Percentiles rank a stretch among this genome's conserved stretches.
phyloP scores from a whole-genome alignment of 345 rosid genomes.

The Camelina neglecta region DNA sequence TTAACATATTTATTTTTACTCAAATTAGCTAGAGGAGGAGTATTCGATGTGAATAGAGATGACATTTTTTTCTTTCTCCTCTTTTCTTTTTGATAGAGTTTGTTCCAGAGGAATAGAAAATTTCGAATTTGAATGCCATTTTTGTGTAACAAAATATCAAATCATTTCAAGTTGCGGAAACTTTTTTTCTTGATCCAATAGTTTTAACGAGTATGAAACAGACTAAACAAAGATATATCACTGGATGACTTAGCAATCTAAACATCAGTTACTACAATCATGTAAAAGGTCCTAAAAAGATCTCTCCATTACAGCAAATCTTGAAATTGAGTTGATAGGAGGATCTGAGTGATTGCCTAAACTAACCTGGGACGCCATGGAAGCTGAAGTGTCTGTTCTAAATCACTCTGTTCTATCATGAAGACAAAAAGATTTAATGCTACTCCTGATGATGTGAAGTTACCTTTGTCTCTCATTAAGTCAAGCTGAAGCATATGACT shows the following conservation, averaged over 20 bases:
- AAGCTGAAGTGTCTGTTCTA: too few species aligned
- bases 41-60: not conserved
- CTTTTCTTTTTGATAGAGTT: not conserved
- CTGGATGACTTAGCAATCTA: slow-evolving; percentile 1
- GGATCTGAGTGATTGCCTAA: too few species aligned
- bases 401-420: too few species aligned
- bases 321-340: too few species aligned
- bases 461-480: too few species aligned
- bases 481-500: too few species aligned
- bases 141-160: slow-evolving; percentile 18
- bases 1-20: not conserved
- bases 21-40: not conserved
- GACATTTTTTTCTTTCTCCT: slow-evolving; percentile 3
- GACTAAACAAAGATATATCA: not conserved
- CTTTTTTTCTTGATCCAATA: not conserved
- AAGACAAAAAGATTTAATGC: too few species aligned
- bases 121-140: slow-evolving; percentile 1
- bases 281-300: too few species aligned
- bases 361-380: too few species aligned
- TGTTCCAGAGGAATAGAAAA: not conserved
- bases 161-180: slow-evolving; percentile 7
- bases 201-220: not conserved
- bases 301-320: too few species aligned
- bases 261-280: not conserved
- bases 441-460: too few species aligned